Evolutionary conservation across 768 basidiomycete genomes (phyloP).

Genomic region (Boletus subparvulus): DNA sequence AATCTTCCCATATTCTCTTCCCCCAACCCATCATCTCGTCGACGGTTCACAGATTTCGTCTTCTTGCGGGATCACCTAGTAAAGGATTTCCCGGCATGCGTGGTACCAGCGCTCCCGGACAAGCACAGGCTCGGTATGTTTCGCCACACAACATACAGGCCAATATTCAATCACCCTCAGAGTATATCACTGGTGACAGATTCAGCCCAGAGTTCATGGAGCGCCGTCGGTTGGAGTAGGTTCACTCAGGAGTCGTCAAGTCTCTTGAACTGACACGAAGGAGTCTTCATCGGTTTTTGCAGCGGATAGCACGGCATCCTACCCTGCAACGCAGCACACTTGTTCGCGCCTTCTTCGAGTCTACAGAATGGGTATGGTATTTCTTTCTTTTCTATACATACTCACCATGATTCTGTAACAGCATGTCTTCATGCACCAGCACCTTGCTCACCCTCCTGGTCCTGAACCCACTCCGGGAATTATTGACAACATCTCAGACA

Average conservation of each 20-base stretch:
- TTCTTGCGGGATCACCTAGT: slow-evolving; percentile 87
- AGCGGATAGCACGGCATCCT: slow-evolving; percentile 90
- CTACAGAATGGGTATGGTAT: slow-evolving; percentile 90
- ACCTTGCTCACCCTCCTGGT: slow-evolving; percentile 86
- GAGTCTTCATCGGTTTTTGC: slow-evolving; percentile 90
- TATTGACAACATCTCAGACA: slow-evolving; percentile 95
- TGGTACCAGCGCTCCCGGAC: slow-evolving; percentile 95
- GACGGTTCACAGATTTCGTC: slow-evolving; percentile 96
- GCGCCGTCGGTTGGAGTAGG: slow-evolving; percentile 82
- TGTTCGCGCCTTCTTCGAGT: slow-evolving; percentile 92
- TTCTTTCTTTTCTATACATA: not conserved
- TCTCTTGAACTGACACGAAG: slow-evolving; percentile 2
- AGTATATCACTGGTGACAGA: slow-evolving; percentile 96
- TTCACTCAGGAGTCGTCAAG: slow-evolving; percentile 3
- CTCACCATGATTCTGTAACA: slow-evolving; percentile 32
- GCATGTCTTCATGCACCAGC: slow-evolving; percentile 98
- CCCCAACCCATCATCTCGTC: slow-evolving; percentile 68
- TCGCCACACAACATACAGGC: not conserved
- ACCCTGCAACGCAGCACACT: slow-evolving; percentile 89
- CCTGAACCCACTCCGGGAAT: slow-evolving; percentile 78
- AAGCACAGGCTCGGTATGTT: slow-evolving; percentile 91
- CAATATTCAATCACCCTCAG: slow-evolving; percentile 40
- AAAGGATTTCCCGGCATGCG: slow-evolving; percentile 93
- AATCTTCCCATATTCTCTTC: slow-evolving; percentile 85
- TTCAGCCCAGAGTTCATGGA: slow-evolving; percentile 99